Evolutionary conservation across 2,329 filamentous ascomycete species (phyloP), one percentile per base, ranked within the genome.

Genomic region (Penicillium expansum): DNA sequence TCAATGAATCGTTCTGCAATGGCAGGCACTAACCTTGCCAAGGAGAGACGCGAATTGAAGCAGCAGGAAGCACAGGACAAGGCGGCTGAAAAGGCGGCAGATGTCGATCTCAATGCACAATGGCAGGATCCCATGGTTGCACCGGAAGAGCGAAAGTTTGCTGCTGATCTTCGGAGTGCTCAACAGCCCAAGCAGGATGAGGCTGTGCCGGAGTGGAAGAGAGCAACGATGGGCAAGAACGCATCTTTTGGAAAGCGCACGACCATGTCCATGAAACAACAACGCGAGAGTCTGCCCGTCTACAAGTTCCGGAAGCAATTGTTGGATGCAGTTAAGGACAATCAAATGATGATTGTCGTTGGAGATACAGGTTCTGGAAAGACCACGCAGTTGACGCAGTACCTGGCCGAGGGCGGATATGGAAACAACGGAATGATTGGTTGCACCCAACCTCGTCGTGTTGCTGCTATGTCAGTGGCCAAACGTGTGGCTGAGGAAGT

Each of bases 81-180:
- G 76, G 78, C 84, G 5, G 88, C 91, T 22, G 86, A 94, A 59
- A 86, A 90, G 62, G 83, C 86, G 2, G 79, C 86, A 0, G 89
- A 92, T 67, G 89, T 94, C 32, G 92, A 97, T 67, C 79, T 99
- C 3, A 86, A 88, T 51, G 86, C 90, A 13, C 92, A 97, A 73
- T 99, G 95, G 95, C 89, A 97, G 56, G 94, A 99, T 72, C 94
- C 94, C 0, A 96, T 99, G 92, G 88, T 91, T 14, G 85, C 87
- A 24, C 88, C 91, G 1, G 89, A 94, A 62, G 86, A 92, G 71
- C 84, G 89, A 54, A 88, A 94, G 63, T 99, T 99, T 75, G 94
- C 94, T 1, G 88, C 88, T 63, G 94, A 97, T 63, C 73, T 97
- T 48, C 85, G 91, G 53, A 88, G 85, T 61, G 81, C 87, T 0